Conservation (phyloP, 176 grass and related monocot genomes). For the Triticum dicoccoides region DNA sequence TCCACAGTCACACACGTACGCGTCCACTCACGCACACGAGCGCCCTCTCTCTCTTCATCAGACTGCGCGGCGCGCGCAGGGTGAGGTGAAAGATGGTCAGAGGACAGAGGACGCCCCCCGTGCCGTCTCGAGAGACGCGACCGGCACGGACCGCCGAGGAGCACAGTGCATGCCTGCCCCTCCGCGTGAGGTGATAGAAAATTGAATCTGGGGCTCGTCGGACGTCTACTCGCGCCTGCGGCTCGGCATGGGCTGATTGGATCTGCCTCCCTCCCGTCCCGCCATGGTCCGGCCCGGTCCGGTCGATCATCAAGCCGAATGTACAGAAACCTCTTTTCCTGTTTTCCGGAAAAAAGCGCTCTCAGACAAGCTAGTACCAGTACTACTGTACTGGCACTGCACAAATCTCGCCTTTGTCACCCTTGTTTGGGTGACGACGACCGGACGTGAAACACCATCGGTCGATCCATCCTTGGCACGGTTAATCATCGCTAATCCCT, state of each 20-base stretch:
- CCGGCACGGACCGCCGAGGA: neutral
- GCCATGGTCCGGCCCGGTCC: too few relatives aligned
- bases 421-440: neutral
- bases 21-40: neutral
- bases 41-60: neutral
- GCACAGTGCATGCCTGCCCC: neutral
- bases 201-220: neutral
- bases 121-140: conserved; percentile 27
- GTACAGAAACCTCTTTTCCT: conserved; percentile 4
- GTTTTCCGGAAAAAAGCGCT: neutral
- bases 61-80: neutral
- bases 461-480: neutral
- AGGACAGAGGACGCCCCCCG: neutral
- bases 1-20: neutral
- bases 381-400: neutral
- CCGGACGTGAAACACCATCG: neutral
- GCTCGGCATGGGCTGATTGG: neutral
- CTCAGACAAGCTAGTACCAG: neutral
- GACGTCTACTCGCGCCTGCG: neutral
- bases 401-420: neutral
- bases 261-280: neutral
- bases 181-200: neutral
- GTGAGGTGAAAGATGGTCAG: conserved; percentile 15
- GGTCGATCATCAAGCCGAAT: neutral
- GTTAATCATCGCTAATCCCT: neutral